Base-by-base conservation (phyloP, 2,329 filamentous ascomycete genomes). In the Colletotrichum sp. region DNA sequence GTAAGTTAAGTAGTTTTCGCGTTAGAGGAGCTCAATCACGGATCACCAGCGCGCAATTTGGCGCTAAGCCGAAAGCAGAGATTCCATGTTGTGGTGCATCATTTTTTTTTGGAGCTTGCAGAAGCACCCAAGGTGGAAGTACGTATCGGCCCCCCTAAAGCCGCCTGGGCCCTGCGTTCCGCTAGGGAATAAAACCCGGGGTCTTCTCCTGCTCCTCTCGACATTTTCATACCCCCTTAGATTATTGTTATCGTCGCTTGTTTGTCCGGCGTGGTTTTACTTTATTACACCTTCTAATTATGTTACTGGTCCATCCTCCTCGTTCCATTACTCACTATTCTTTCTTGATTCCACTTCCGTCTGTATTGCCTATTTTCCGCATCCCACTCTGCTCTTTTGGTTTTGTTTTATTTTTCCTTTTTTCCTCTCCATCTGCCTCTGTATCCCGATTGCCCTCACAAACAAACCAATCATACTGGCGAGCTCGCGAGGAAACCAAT, bases 1-100 rank as follows among this genome's bases (percentile, higher is more conserved):
- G 82, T 38, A 83, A 84, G 82, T 89, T 90, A 90, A 90, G 88
- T 90, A 90, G 85, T 90, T 90, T 90, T 88, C 84, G 85, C 83
- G 83, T 82, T 79, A 78, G 78, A 80, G 82, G 62, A 66, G 83
- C 82, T 82, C 83, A 84, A 86, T 87, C 85, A 87, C 87, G 85
- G 87, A 90, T 90, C 88, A 90, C 88, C 81, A 80, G 79, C 70
- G 78, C 80, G 80, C 77, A 77, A 80, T 77, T 77, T 65, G 5
- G 60, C 80, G 81, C 84, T 80, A 80, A 74, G 77, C 79, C 79
- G 12, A 76, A 80, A 78, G 34, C 28, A 78, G 79, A 77, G 78
- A 76, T 77, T 62, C 34, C 36, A 52, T 70, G 56, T 69, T 62
- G 70, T 78, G 70, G 66, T 66, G 67, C 74, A 73, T 71, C 62